phyloP scores from a whole-genome alignment of 768 basidiomycete genomes.

The Termitomyces sp. region DNA sequence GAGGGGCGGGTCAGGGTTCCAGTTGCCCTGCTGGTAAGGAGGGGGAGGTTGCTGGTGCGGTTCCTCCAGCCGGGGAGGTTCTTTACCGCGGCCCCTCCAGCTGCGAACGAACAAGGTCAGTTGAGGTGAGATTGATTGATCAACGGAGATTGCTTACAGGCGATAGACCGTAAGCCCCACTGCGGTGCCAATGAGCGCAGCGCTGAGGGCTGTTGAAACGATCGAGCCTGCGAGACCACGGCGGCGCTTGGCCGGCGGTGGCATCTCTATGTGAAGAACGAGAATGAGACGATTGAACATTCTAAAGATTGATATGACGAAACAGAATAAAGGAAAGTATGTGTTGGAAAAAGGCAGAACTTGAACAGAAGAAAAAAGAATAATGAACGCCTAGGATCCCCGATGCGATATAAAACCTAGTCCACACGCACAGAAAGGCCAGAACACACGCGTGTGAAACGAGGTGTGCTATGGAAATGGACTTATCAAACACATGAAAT shows the following conservation, averaged over 20 bases:
- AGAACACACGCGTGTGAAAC: constrained; percentile 1
- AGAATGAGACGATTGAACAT: constrained; percentile 34
- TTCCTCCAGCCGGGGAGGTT: constrained; percentile 15
- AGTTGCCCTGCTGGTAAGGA: constrained; percentile 58
- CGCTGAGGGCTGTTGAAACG: constrained; percentile 77
- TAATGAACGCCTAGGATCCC: background rate
- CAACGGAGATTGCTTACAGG: constrained; percentile 46
- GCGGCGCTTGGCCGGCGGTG: constrained; percentile 73
- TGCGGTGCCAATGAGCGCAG: constrained; percentile 81
- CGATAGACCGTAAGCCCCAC: constrained; percentile 85
- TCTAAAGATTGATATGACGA: constrained; percentile 12
- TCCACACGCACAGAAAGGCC: constrained; percentile 6
- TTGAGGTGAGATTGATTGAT: background rate
- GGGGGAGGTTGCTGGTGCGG: constrained; percentile 39
- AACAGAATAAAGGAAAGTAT: constrained; percentile 6
- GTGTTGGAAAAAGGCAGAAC: background rate
- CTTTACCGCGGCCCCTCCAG: constrained; percentile 75
- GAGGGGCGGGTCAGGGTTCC: constrained; percentile 31
- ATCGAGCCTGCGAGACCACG: constrained; percentile 79
- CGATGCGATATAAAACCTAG: constrained; percentile 4
- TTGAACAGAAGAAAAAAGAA: background rate
- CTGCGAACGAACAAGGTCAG: constrained; percentile 27
- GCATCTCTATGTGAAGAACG: constrained; percentile 59
- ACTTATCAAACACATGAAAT: background rate
- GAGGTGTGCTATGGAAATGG: background rate